phyloP scores from a whole-genome alignment of 768 basidiomycete species.

The Pulveroboletus sp. region DNA sequence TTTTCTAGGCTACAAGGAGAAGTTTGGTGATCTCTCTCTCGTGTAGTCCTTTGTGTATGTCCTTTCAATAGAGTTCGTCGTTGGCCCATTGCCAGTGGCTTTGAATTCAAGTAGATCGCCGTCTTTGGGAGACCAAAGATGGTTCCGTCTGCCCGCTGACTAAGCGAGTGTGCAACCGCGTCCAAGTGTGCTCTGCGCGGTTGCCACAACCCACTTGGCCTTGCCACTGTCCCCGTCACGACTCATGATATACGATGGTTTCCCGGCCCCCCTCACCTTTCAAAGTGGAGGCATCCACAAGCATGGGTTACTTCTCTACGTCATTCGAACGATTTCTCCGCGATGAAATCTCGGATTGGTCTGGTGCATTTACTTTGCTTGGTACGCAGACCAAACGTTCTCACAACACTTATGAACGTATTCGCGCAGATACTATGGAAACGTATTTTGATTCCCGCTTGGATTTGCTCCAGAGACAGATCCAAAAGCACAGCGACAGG shows the following conservation, averaged over 20 bases:
- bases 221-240: conserved; percentile 16
- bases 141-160: no score
- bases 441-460: conserved; percentile 92
- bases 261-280: conserved; percentile 39
- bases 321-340: conserved; percentile 70
- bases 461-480: conserved; percentile 74
- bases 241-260: conserved; percentile 22
- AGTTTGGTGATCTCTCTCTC: conserved; percentile 91
- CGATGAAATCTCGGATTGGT: conserved; percentile 73
- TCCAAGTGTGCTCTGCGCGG: no score
- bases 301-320: conserved; percentile 55
- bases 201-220: background rate
- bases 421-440: conserved; percentile 75
- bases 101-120: no score
- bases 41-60: conserved; percentile 52
- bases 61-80: conserved; percentile 17
- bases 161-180: no score
- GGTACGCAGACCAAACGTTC: conserved; percentile 43
- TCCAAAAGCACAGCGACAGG: conserved; percentile 82
- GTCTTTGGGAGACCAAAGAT: no score
- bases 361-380: conserved; percentile 79
- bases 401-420: background rate
- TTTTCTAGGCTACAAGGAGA: conserved; percentile 80
- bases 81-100: background rate
- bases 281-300: conserved; percentile 27